Percentiles rank a stretch among this genome's conserved stretches.
phyloP scores from a whole-genome alignment of 2,329 filamentous ascomycete genomes.

The Alternaria panax region DNA sequence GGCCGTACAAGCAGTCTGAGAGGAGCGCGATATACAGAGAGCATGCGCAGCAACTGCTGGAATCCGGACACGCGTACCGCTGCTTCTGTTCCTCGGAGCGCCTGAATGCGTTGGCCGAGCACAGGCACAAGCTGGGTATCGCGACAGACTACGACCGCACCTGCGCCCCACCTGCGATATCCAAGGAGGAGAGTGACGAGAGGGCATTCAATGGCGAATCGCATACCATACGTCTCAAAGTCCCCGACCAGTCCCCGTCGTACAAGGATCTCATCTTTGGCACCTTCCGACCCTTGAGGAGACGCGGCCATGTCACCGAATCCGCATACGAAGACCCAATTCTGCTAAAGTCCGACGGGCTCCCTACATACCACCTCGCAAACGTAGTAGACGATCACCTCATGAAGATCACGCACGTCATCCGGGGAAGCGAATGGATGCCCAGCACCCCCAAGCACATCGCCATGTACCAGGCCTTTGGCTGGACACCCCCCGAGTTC shows the following conservation, averaged over 20 bases:
- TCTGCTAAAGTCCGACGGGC: constrained; percentile 87
- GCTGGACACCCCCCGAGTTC: constrained; percentile 57
- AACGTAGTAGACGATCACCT: constrained; percentile 96
- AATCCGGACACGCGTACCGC: constrained; percentile 79
- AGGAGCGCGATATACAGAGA: constrained; percentile 74
- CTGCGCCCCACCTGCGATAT: constrained; percentile 68
- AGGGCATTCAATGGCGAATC: constrained; percentile 72
- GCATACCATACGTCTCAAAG: constrained; percentile 79
- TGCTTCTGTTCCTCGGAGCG: constrained; percentile 87
- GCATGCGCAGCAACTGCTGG: constrained; percentile 73
- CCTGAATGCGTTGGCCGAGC: constrained; percentile 70
- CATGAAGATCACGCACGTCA: constrained; percentile 96
- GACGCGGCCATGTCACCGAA: constrained; percentile 50
- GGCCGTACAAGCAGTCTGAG: constrained; percentile 89
- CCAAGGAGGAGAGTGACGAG: constrained; percentile 71
- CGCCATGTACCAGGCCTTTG: constrained; percentile 60
- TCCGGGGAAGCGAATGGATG: constrained; percentile 96
- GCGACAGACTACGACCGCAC: constrained; percentile 72
- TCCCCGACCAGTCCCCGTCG: constrained; percentile 66
- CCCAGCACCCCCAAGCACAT: constrained; percentile 85
- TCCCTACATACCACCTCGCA: constrained; percentile 95
- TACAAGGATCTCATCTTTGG: constrained; percentile 86
- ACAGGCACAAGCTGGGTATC: constrained; percentile 66
- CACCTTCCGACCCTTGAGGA: constrained; percentile 42
- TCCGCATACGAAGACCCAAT: constrained; percentile 80